phyloP scores from a whole-genome alignment of 78 protist species.

The Protostelium mycophagum region DNA sequence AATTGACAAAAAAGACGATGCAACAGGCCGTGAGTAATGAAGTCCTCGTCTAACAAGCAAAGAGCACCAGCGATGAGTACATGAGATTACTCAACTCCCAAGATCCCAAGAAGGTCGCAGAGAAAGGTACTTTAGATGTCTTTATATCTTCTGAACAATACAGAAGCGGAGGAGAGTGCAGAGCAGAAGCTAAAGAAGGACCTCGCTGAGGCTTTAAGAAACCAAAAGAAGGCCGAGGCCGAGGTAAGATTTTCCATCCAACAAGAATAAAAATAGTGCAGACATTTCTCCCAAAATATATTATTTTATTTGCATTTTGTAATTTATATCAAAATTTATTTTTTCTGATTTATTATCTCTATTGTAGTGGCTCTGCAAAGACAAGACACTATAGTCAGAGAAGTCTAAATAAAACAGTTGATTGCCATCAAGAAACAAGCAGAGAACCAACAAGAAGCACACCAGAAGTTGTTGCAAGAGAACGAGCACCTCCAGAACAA shows the following conservation, averaged over 20 bases:
- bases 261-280: no score
- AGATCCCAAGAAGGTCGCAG: neutral
- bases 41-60: neutral
- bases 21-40: neutral
- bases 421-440: neutral
- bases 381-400: neutral
- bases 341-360: no score
- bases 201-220: neutral
- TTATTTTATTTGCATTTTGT: no score
- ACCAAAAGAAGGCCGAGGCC: neutral
- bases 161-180: neutral
- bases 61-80: neutral
- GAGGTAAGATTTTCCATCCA: no score
- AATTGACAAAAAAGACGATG: neutral
- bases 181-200: neutral
- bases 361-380: no score
- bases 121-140: no score
- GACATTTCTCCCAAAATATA: no score
- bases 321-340: no score
- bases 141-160: no score
- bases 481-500: neutral
- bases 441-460: neutral
- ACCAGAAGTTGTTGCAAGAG: neutral
- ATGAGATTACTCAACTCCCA: neutral
- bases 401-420: neutral